These are phyloP conservation scores for Alternaria triticimaculans DNA, from an alignment of 2,329 filamentous ascomycete genomes.

Conservation along the genomic window DNA sequence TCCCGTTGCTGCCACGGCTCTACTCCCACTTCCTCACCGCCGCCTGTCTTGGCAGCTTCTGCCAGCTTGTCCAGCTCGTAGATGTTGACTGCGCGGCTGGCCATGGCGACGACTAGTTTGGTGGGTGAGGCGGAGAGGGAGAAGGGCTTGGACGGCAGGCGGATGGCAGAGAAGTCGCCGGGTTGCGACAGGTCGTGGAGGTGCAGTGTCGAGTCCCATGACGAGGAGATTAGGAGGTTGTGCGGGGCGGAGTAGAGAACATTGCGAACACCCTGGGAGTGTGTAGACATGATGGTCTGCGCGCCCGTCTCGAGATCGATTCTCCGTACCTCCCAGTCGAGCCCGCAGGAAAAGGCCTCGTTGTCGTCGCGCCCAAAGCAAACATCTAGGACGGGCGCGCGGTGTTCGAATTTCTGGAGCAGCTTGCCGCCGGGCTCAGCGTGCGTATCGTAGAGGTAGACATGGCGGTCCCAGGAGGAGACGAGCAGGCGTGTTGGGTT, in stretches of 20 bases:
- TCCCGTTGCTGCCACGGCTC: slow-evolving; percentile 93
- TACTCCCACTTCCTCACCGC: slow-evolving; percentile 54
- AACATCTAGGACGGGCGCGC: slow-evolving; percentile 85
- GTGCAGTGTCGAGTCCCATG: slow-evolving; percentile 92
- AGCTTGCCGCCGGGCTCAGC: slow-evolving; percentile 67
- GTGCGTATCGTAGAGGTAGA: slow-evolving; percentile 85
- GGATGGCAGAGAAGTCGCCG: slow-evolving; percentile 67
- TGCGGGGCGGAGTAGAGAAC: slow-evolving; percentile 82
- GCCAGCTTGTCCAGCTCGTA: slow-evolving; percentile 81
- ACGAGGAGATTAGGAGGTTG: slow-evolving; percentile 82
- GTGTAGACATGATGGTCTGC: slow-evolving; percentile 77
- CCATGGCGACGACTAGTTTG: slow-evolving; percentile 95
- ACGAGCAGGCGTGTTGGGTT: slow-evolving; percentile 81
- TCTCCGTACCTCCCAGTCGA: slow-evolving; percentile 87
- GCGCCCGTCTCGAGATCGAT: slow-evolving; percentile 76
- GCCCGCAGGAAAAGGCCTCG: slow-evolving; percentile 83
- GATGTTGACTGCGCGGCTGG: slow-evolving; percentile 89
- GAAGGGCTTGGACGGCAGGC: slow-evolving; percentile 86
- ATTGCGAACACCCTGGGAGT: slow-evolving; percentile 79
- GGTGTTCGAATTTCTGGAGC: slow-evolving; percentile 76
- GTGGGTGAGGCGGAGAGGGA: slow-evolving; percentile 79
- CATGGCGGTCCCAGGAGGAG: slow-evolving; percentile 90
- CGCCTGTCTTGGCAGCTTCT: slow-evolving; percentile 35
- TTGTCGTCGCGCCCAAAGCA: slow-evolving; percentile 86
- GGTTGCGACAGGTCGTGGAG: slow-evolving; percentile 71